Conservation (phyloP, 768 basidiomycete genomes). For the Lentinula guzmanii region DNA sequence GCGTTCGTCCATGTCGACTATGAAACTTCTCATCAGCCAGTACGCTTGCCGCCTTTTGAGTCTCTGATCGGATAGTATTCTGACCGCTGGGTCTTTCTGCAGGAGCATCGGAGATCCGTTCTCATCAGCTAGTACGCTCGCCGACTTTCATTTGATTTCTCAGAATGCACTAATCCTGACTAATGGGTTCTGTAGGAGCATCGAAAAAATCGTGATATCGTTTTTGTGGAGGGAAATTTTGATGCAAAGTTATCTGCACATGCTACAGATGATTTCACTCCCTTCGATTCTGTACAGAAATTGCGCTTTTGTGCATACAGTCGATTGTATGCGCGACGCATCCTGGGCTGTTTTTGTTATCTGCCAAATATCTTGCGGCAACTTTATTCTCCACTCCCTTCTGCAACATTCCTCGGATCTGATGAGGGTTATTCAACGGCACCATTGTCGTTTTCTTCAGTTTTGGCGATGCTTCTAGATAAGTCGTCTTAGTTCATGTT, state of each 20-base stretch:
- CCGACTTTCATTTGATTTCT: not conserved
- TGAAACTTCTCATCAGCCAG: conserved; percentile 42
- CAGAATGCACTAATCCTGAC: not conserved
- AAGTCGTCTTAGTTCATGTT: not conserved
- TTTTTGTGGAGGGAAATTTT: not conserved
- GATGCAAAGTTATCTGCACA: not conserved
- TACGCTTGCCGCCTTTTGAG: not conserved
- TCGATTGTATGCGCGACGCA: not conserved
- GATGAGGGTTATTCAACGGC: not conserved
- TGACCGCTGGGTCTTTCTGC: not conserved
- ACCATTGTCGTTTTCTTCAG: not conserved
- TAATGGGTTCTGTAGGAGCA: not conserved
- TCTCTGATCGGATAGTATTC: not conserved
- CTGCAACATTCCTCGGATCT: not conserved
- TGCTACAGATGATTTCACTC: not conserved
- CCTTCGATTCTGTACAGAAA: not conserved
- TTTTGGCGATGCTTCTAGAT: not conserved
- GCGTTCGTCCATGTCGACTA: conserved; percentile 96
- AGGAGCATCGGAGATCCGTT: not conserved
- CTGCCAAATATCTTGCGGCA: not conserved
- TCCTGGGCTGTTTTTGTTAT: not conserved
- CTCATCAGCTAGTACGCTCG: not conserved
- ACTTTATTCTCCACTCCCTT: not conserved
- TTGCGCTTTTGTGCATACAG: not conserved
- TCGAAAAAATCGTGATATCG: not conserved